These are phyloP conservation scores for Limtongia smithiae DNA, from an alignment of 805 yeast genomes.

Conservation along the genomic window DNA sequence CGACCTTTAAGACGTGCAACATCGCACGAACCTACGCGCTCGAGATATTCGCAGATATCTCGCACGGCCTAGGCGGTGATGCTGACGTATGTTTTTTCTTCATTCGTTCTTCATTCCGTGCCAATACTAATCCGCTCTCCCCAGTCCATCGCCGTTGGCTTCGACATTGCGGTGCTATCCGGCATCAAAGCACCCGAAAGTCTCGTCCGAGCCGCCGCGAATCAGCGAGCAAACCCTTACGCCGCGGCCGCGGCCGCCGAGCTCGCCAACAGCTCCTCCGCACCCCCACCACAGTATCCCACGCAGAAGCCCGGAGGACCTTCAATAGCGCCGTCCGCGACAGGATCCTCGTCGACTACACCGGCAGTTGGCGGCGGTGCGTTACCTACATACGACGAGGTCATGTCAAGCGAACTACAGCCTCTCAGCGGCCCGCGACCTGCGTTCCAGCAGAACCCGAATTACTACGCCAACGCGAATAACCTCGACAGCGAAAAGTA, in stretches of 20 bases:
- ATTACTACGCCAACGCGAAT: constrained; percentile 16
- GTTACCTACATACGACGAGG: constrained; percentile 26
- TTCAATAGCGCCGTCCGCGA: neutral
- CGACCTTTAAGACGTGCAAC: constrained; percentile 57
- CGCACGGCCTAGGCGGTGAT: constrained; percentile 39
- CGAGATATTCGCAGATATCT: constrained; percentile 38
- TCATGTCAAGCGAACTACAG: constrained; percentile 7
- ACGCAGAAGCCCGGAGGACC: neutral
- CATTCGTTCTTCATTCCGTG: neutral
- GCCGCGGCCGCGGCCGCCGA: neutral
- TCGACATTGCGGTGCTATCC: constrained; percentile 20
- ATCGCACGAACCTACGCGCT: constrained; percentile 47
- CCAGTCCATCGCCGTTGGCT: constrained; percentile 11
- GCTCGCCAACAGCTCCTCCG: neutral
- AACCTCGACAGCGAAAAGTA: constrained; percentile 14
- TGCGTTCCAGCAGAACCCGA: constrained; percentile 10
- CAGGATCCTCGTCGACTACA: neutral
- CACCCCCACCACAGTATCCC: no score
- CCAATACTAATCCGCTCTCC: neutral
- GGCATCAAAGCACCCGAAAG: constrained; percentile 25
- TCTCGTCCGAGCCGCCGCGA: constrained; percentile 9
- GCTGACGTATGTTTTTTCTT: constrained; percentile 28
- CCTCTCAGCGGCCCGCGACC: constrained; percentile 24
- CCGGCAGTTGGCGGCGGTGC: constrained; percentile 4
- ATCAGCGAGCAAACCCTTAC: no score